Evolutionary conservation across 805 yeast genomes (phyloP), one percentile per base, ranked within the genome.

Genomic region (Teunomyces atbi): DNA sequence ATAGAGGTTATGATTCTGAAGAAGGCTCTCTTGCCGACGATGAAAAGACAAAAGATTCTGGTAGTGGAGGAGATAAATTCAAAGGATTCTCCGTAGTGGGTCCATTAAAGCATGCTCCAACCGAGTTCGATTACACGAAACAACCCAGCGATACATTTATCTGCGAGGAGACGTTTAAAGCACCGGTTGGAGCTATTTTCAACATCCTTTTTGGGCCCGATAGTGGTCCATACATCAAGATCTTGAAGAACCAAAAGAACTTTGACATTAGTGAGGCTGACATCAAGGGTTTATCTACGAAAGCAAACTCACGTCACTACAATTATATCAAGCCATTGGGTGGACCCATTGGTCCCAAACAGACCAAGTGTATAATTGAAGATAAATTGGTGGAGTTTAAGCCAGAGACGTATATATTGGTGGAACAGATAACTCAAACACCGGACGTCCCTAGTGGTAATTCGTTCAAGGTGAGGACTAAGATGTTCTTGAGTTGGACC

Each of bases 361-460:
- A 92, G 19, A 91, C 99, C 2, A 81, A 77, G 46, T 88, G 96
- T 61, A 68, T 74, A 0, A 72, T 87, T 16, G 78, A 81, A 37
- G 71, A 73, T 13, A 73, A 73, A 3, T 57, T 86, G 20, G 79
- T 81, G 21, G 69, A 75, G 38, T 71, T 59, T 40, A 82, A 84
- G 55, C 68, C 77, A n/a, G 71, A 75, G 6, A 64, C 69, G 19
- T 76, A 76, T 52, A 78, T 89, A 28, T 76, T 81, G 48, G 81
- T 89, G 1, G 66, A 82, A 2, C 81, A 83, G 35, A 71, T 79
- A 1, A 81, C 92, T 0, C 71, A 69, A 34, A 91, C 99, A 0
- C 99, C 99, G 0, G 94, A 89, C 59, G 98, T 94, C 12, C 99
- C 99, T 0, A 86, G 91, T 57, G 99, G 99, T 4, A 77, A 77